Base-by-base conservation (phyloP, 1,139 yeast genomes). In the Schwanniomyces etchellsii region DNA sequence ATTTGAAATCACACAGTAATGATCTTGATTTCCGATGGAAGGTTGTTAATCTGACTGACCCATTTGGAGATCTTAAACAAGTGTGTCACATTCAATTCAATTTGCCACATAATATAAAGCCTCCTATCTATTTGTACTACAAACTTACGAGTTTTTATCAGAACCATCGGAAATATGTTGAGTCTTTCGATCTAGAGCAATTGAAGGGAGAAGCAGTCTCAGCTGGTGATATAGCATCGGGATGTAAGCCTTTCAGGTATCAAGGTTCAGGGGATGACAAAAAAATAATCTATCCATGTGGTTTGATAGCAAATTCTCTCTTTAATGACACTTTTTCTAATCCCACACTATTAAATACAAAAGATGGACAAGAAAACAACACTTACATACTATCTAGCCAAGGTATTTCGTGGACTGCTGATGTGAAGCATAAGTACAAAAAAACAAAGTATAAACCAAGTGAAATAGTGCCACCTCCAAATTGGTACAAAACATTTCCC, bases 351-450 rank as follows among this genome's bases (percentile, higher is more conserved):
- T 52, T 67, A 31, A 67, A 67, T 37, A 57, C 73, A 4, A 48
- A 55, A 37, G 57, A 57, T 29, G 69, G 71, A 23, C 54, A 58
- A 14, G 50, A 60, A 27, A 64, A 61, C 33, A 55, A 55, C 17
- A 74, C 81, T 35, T 89, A 75, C 56, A 44, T 43, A 16, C 69
- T 91, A 73, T 71, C 88, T 7, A 70, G 74, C 37, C 57, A 71
- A 28, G 89, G 83, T 10, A 89, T 88, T 35, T 82, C 97, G 0
- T 91, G 98, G 98, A 50, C 79, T 2, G 73, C 88, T 4, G 95
- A 89, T 52, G 70, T 74, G 30, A 62, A 80, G 41, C 58, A 55
- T 36, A 72, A 95, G 38, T 89, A 80, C 64, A 77, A 82, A 60
- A 83, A 80, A 55, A 88, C 98, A 2, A 50, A 59, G 32, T 93